These are phyloP conservation scores for Leishmania tropica DNA, from an alignment of 208 protist species.

Conservation along the genomic window DNA sequence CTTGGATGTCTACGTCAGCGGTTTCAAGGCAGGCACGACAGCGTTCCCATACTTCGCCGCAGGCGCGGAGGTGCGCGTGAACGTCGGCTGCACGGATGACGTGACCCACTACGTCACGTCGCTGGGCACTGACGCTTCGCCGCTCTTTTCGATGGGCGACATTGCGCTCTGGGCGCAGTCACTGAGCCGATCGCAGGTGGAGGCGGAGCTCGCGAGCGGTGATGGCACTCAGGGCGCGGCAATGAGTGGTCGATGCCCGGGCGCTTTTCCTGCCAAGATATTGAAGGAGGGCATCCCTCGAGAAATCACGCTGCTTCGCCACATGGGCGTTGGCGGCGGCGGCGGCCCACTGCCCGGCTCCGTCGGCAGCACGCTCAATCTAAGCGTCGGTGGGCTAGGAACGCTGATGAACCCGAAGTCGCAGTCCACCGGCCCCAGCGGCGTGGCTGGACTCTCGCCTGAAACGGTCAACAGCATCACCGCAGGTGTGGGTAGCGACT, in stretches of 20 bases:
- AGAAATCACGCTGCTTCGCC: conserved; percentile 28
- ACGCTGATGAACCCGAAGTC: not conserved
- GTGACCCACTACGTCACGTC: conserved; percentile 26
- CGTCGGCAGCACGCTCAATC: not conserved
- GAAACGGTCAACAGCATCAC: not conserved
- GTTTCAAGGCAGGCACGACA: conserved; percentile 57
- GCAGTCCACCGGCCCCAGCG: not conserved
- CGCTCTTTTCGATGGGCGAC: conserved; percentile 71
- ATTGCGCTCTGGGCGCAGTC: conserved; percentile 75
- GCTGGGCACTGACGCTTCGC: conserved; percentile 31
- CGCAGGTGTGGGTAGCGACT: not conserved
- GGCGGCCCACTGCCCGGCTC: not conserved
- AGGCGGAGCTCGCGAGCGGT: conserved; percentile 54
- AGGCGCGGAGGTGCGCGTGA: conserved; percentile 49
- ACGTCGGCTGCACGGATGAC: conserved; percentile 55
- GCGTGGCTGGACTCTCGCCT: not conserved
- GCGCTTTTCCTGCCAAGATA: conserved; percentile 39
- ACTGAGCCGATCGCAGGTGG: conserved; percentile 67
- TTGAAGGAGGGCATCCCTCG: conserved; percentile 55
- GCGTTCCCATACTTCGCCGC: conserved; percentile 52
- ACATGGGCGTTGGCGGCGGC: conserved; percentile 3
- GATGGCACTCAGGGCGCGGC: conserved; percentile 12
- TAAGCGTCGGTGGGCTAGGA: not conserved
- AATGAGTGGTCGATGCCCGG: not conserved
- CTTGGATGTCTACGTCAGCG: conserved; percentile 73